Evolutionary conservation across 2,329 filamentous ascomycete genomes (phyloP).

Genomic region (Albophoma yamanashiensis): DNA sequence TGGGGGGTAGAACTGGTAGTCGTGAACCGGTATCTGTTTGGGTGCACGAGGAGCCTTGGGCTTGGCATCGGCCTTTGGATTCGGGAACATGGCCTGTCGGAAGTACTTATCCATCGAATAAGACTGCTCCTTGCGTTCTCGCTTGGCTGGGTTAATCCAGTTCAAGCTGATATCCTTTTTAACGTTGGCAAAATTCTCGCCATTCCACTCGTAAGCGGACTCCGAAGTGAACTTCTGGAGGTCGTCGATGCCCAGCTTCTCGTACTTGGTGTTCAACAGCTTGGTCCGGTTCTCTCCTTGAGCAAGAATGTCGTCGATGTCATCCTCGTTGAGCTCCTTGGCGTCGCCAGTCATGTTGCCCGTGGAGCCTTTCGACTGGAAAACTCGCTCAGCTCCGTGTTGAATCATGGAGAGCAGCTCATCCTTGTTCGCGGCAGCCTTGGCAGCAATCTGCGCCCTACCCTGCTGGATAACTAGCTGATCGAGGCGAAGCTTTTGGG

Average conservation of each 20-base stretch:
- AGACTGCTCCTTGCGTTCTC: conserved; percentile 93
- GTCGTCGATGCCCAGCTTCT: conserved; percentile 93
- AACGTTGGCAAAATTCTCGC: conserved; percentile 82
- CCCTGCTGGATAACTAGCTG: conserved; percentile 98
- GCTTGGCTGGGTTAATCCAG: conserved; percentile 98
- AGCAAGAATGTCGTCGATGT: conserved; percentile 80
- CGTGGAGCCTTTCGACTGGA: conserved; percentile 59
- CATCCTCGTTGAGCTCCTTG: conserved; percentile 65
- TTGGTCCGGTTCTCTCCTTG: conserved; percentile 85
- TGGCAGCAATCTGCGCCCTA: conserved; percentile 79
- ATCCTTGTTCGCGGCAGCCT: conserved; percentile 89
- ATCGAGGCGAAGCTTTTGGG: conserved; percentile 91
- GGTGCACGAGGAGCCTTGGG: conserved; percentile 93
- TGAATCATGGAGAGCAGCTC: conserved; percentile 97
- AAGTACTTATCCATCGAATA: conserved; percentile 99
- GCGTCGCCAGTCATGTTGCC: conserved; percentile 49
- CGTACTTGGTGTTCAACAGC: conserved; percentile 84
- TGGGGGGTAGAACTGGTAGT: conserved; percentile 93
- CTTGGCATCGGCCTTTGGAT: conserved; percentile 79
- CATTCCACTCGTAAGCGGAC: conserved; percentile 98
- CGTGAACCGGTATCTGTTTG: conserved; percentile 83
- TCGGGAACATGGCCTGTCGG: conserved; percentile 69
- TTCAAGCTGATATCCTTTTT: conserved; percentile 87
- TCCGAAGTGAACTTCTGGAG: conserved; percentile 96
- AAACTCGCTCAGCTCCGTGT: conserved; percentile 92